Evolutionary conservation across 768 basidiomycete species (phyloP), one percentile per base, ranked within the genome.

Genomic region (Paxillus ammoniavirescens): DNA sequence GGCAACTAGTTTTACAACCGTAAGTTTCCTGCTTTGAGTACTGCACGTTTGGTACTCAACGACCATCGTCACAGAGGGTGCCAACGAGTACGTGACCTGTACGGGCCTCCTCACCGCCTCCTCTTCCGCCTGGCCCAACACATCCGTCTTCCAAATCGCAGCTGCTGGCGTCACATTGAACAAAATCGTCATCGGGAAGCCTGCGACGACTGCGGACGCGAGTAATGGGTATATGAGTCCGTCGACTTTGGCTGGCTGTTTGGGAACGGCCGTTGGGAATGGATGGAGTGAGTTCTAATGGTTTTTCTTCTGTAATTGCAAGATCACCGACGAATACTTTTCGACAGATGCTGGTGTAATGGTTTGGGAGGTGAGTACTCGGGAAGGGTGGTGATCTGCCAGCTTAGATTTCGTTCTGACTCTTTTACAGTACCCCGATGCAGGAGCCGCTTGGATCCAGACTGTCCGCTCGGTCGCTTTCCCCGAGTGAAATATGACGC

Each of bases 111-210:
- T 82, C 18, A 65, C 59, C 45, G 43, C 66, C 5, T 79, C 78
- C 0, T 72, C 77, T 8, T 65, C 67, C 8, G 51, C 60, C 7
- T 81, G 67, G 67, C 80, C 80, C 0, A 47, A 69, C n/a, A 73
- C 75, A 0, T 68, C 77, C 0, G 63, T 82, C 33, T 77, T 82
- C 65, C 71, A 81, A 57, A 79, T 82, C 49, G 68, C 72, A 17
- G 75, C 76, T 2, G 79, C 70, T 53, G 86, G 85, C 18, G 79
- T 90, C 8, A 65, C 75, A 2, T 61, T 82, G 42, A 66, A 78
- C 65, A 90, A 91, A 69, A 74, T 90, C 47, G 82, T 90, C 55
- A 87, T 91, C 61, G 88, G 87, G 4, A 91, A 91, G 68, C 88
- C 87, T 1, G 83, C 81, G 2, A 51, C 75, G 0, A 56, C 57